These are phyloP conservation scores for Venturia oleaginea DNA, from an alignment of 2,329 filamentous ascomycete species.

Conservation along the genomic window DNA sequence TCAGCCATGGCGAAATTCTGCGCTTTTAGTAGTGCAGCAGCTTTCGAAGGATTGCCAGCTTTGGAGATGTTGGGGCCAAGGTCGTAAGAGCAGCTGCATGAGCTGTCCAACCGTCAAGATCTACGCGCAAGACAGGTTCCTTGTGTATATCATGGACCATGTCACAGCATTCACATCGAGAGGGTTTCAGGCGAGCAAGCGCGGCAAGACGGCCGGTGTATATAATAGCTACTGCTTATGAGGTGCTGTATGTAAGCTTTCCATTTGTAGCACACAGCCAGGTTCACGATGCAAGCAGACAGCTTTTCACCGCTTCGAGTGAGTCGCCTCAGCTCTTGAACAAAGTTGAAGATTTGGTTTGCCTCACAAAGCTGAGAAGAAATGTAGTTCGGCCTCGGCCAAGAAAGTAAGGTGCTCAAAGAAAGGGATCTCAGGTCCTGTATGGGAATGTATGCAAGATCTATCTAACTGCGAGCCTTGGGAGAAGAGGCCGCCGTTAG, in stretches of 20 bases:
- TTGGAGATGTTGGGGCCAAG: conserved; percentile 5
- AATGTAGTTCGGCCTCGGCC: background rate
- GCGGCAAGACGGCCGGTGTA: background rate
- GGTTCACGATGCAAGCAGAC: background rate
- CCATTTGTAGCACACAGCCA: background rate
- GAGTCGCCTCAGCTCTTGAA: conserved; percentile 3
- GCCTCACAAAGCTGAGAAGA: background rate
- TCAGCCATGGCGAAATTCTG: conserved; percentile 13
- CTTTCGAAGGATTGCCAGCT: conserved; percentile 12
- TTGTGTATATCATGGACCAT: background rate
- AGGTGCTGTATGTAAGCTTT: background rate
- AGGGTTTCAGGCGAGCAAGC: background rate
- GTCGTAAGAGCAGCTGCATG: background rate
- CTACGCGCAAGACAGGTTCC: background rate
- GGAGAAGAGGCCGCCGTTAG: conserved; percentile 81
- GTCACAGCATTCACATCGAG: background rate
- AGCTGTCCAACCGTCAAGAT: background rate
- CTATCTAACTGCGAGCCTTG: conserved; percentile 97
- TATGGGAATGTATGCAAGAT: conserved; percentile 64
- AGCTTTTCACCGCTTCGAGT: background rate
- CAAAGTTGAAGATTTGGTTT: background rate
- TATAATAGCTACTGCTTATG: background rate
- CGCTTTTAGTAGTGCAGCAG: background rate
- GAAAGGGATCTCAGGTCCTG: background rate
- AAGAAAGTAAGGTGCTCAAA: background rate